A percentile compares a stretch with the other conserved stretches of the same genome.
phyloP scores from a whole-genome alignment of 805 yeast genomes.

The Wickerhamomyces hampshirensis region DNA sequence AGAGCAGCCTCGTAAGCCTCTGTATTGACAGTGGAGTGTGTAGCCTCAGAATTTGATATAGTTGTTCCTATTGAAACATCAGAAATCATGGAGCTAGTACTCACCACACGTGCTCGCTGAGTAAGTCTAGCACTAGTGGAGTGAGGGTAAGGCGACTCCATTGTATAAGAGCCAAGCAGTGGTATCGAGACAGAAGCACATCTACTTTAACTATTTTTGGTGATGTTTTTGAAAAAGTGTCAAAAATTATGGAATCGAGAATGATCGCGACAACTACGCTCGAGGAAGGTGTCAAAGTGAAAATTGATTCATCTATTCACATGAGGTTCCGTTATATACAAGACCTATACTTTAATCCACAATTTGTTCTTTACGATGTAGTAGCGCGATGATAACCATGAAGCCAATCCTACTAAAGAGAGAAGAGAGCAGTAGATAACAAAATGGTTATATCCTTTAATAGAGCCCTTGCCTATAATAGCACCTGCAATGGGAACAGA shows the following conservation, averaged over 20 bases:
- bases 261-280: no score
- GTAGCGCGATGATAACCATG: constrained; percentile 10
- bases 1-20: constrained; percentile 48
- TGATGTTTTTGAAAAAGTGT: no score
- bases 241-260: no score
- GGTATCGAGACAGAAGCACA: no score
- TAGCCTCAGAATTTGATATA: background rate
- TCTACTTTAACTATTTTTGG: no score
- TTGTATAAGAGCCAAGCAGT: background rate
- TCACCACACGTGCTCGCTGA: background rate
- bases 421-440: constrained; percentile 21
- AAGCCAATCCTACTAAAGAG: constrained; percentile 6
- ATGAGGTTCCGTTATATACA: no score
- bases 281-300: background rate
- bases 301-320: no score
- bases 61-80: background rate
- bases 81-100: background rate
- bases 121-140: background rate
- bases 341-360: constrained; percentile 6
- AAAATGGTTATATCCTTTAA: constrained; percentile 27
- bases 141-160: background rate
- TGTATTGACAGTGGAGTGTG: background rate
- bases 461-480: constrained; percentile 31
- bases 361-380: constrained; percentile 11
- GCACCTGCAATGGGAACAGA: constrained; percentile 47